Conservation (phyloP, 2,329 filamentous ascomycete genomes). For the Pestalotiopsis sp. region DNA sequence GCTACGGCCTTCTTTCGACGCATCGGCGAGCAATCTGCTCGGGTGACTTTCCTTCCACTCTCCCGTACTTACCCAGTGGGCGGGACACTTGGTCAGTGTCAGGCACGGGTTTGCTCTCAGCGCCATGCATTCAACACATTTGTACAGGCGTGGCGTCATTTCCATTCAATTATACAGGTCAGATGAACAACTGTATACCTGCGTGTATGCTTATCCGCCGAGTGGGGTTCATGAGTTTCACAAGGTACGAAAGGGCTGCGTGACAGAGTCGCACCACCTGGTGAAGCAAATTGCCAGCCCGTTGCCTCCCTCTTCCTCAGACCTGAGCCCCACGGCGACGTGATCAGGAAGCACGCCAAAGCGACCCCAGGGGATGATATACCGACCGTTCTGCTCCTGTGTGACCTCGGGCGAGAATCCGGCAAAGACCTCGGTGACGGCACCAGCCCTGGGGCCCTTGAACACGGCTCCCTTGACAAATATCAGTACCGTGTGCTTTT, state of each 20-base stretch:
- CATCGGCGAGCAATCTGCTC: too few relatives aligned
- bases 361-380: slow-evolving; percentile 30
- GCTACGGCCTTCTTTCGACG: too few relatives aligned
- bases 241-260: not conserved
- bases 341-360: slow-evolving; percentile 15
- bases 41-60: too few relatives aligned
- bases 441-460: slow-evolving; percentile 33
- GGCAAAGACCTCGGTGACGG: slow-evolving; percentile 41
- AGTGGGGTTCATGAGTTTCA: not conserved
- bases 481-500: not conserved
- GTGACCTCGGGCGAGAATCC: slow-evolving; percentile 38
- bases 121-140: too few relatives aligned
- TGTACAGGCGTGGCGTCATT: too few relatives aligned
- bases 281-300: slow-evolving; percentile 13
- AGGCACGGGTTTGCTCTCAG: too few relatives aligned
- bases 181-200: not conserved
- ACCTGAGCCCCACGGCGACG: slow-evolving; percentile 12
- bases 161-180: too few relatives aligned
- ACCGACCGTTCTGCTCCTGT: slow-evolving; percentile 27
- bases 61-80: too few relatives aligned
- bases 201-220: not conserved
- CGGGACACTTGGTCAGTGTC: too few relatives aligned
- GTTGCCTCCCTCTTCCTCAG: slow-evolving; percentile 15
- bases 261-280: slow-evolving; percentile 15
- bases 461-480: slow-evolving; percentile 20